Evolutionary conservation across 2,329 filamentous ascomycete species (phyloP), one percentile per base, ranked within the genome.

Genomic region (Diplodia corticola): DNA sequence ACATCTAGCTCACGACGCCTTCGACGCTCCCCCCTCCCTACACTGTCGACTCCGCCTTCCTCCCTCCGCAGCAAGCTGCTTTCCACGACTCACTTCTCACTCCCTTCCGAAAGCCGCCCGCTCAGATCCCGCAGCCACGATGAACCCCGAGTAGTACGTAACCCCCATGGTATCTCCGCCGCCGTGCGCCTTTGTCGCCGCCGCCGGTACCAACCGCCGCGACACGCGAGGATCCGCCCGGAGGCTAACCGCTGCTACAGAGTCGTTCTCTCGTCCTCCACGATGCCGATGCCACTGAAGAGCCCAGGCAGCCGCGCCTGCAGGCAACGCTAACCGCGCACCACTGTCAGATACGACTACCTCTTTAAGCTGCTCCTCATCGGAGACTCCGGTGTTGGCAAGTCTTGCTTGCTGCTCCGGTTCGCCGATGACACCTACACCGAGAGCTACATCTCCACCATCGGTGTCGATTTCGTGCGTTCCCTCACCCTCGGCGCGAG

Each of bases 311-410:
- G 26, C 63, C 50, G 30, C 50, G 10, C 50, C 63, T 22, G 28
- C 30, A 49, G 64, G 24, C 24, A 30, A 50, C 33, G 64, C 64
- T 66, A 55, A 66, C 48, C 57, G 49, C 64, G 49, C 55, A 50
- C 54, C 46, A 53, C 59, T n/a, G 24, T 37, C 46, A 98, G 95
- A 95, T 99, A 99, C 91, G 95, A 99, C 81, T 99, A 99, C 82
- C 93, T 99, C 78, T 99, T 99, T 89, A 99, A 99, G 89, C 93
- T 99, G 73, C 92, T 99, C 82, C 94, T 99, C 85, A 99, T 99
- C 89, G 95, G 95, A 83, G 95, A 99, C 82, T 99, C 95, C 81
- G 95, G 95, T 89, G 95, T 99, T 78, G 95, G 95, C 90, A 99
- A 99, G 90, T 99, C 95, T 78, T 99, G 95, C 84, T 82, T 99